phyloP scores from a whole-genome alignment of 169 alveolate genomes.

The Babesia gibsoni region DNA sequence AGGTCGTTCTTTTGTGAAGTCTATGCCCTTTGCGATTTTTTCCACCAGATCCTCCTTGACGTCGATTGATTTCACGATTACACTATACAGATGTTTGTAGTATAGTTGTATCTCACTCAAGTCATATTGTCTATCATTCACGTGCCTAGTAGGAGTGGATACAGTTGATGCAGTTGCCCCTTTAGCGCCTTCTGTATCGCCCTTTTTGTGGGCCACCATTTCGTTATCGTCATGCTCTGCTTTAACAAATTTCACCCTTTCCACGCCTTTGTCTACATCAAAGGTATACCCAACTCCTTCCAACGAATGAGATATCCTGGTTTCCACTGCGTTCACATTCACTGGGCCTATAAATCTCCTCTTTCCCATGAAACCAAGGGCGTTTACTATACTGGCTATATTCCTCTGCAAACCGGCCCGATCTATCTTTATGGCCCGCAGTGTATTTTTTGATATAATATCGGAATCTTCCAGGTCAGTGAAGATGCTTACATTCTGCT shows the following conservation, averaged over 20 bases:
- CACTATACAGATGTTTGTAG: slow-evolving; percentile 24
- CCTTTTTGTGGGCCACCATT: neutral
- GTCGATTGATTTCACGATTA: slow-evolving; percentile 43
- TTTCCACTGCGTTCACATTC: neutral
- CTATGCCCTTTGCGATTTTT: slow-evolving; percentile 10
- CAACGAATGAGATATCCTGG: slow-evolving; percentile 2
- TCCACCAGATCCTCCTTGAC: slow-evolving; percentile 33
- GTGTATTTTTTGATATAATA: neutral
- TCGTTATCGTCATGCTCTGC: neutral
- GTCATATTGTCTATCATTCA: slow-evolving; percentile 38
- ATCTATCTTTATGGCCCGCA: slow-evolving; percentile 9
- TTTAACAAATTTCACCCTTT: neutral
- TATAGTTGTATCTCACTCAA: slow-evolving; percentile 27
- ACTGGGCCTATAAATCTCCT: slow-evolving; percentile 14
- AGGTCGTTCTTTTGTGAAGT: slow-evolving; percentile 15
- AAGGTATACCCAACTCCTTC: slow-evolving; percentile 12
- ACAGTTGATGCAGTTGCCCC: neutral
- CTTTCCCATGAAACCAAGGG: slow-evolving; percentile 12
- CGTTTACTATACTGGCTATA: neutral
- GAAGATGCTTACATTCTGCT: slow-evolving; percentile 23
- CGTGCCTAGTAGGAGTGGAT: slow-evolving; percentile 10
- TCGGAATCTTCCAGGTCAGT: slow-evolving; percentile 46
- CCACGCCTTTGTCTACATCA: slow-evolving; percentile 7
- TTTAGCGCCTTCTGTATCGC: neutral
- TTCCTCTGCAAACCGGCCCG: slow-evolving; percentile 23